phyloP scores from a whole-genome alignment of 2,329 filamentous ascomycete genomes.

The Lecanicillium sp. region DNA sequence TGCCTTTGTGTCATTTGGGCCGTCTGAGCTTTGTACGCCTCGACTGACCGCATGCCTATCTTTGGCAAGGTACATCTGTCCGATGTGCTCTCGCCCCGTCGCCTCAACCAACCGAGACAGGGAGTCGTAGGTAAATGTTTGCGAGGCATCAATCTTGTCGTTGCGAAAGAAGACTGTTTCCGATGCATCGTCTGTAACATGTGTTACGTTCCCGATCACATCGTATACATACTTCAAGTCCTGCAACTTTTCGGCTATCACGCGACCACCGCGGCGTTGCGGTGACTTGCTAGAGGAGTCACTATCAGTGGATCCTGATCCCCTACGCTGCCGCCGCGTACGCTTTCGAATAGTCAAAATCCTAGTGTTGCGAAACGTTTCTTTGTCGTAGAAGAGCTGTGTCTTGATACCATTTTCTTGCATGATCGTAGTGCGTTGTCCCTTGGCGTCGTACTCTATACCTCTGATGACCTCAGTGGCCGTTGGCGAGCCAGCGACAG shows the following conservation, averaged over 20 bases:
- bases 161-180: constrained; percentile 16
- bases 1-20: constrained; percentile 6
- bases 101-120: constrained; percentile 6
- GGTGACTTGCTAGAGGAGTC: not conserved
- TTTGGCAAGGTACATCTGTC: constrained; percentile 5
- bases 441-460: constrained; percentile 7
- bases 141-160: constrained; percentile 9
- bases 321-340: not conserved
- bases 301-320: not conserved
- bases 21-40: not conserved
- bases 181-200: constrained; percentile 13
- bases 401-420: constrained; percentile 3
- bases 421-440: constrained; percentile 1
- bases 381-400: not conserved
- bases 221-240: constrained; percentile 15
- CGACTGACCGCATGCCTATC: not conserved
- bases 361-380: not conserved
- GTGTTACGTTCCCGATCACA: constrained; percentile 10
- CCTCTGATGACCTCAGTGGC: constrained; percentile 1
- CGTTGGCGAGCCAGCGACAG: not conserved
- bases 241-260: constrained; percentile 8
- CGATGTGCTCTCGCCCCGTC: constrained; percentile 9
- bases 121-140: constrained; percentile 7
- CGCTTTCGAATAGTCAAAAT: constrained; percentile 3
- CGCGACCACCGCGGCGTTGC: not conserved